Evolutionary conservation across 140 eudicot genomes (phyloP).

Genomic region (Erigeron philadelphicus): DNA sequence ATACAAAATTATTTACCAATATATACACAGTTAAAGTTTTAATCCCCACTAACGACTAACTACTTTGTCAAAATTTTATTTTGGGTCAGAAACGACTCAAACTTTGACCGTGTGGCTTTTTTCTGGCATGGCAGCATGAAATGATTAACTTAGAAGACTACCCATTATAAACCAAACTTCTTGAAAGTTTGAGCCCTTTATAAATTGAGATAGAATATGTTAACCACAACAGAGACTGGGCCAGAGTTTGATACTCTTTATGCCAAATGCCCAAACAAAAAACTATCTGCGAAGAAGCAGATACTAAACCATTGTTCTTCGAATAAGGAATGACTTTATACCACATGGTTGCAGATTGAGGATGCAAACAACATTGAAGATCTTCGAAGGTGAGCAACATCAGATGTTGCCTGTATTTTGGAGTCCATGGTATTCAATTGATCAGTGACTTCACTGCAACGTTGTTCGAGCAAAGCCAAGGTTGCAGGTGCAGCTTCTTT

Average conservation of each 20-base stretch:
- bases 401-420: constrained; percentile 74
- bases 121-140: no score
- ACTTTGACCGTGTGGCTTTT: no score
- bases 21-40: background rate
- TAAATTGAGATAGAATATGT: no score
- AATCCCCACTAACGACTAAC: background rate
- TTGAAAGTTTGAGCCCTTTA: no score
- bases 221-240: no score
- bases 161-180: no score
- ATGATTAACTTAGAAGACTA: no score
- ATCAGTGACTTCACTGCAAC: constrained; percentile 80
- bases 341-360: constrained; percentile 43
- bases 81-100: no score
- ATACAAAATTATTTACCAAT: background rate
- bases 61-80: no score
- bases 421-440: constrained; percentile 61
- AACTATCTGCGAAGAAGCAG: background rate
- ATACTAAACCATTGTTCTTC: background rate
- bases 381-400: constrained; percentile 76
- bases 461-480: constrained; percentile 84
- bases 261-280: background rate
- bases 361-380: constrained; percentile 85
- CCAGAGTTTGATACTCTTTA: no score
- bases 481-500: constrained; percentile 98
- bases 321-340: background rate